These are phyloP conservation scores for Leucosporidium yakuticum DNA, from an alignment of 768 basidiomycete species.

Conservation along the genomic window DNA sequence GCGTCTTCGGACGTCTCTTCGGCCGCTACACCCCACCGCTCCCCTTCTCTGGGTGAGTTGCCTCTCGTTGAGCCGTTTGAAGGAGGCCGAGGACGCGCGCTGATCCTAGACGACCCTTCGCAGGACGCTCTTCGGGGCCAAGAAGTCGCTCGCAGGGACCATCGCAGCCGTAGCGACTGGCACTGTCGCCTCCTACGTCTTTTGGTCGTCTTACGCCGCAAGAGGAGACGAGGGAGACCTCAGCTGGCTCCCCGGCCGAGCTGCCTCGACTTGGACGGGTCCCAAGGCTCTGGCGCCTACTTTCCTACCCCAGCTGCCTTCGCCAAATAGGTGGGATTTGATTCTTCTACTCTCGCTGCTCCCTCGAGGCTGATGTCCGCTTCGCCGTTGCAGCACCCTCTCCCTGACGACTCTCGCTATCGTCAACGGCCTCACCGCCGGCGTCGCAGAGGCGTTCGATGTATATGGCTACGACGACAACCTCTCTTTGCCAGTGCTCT, in stretches of 20 bases:
- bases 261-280: constrained; percentile 15
- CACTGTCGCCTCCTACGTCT: constrained; percentile 33
- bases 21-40: constrained; percentile 38
- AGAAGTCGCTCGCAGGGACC: constrained; percentile 39
- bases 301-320: constrained; percentile 11
- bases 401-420: constrained; percentile 8
- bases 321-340: constrained; percentile 10
- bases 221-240: constrained; percentile 36
- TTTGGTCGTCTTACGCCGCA: constrained; percentile 30
- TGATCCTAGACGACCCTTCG: neutral
- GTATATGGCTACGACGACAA: constrained; percentile 39
- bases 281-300: constrained; percentile 4
- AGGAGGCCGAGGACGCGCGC: no score
- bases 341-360: neutral
- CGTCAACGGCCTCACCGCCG: no score
- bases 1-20: constrained; percentile 39
- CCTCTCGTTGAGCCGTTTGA: neutral
- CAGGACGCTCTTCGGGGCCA: constrained; percentile 34
- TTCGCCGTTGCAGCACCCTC: constrained; percentile 14
- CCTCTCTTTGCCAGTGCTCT: constrained; percentile 34
- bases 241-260: constrained; percentile 30
- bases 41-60: constrained; percentile 32
- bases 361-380: neutral
- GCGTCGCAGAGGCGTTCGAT: constrained; percentile 35
- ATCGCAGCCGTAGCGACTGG: constrained; percentile 34